A percentile compares a stretch with the other conserved stretches of the same genome.
These are phyloP conservation scores for Chrysosphaeria jannelii DNA, from an alignment of 2,329 filamentous ascomycete genomes.

Conservation along the genomic window DNA sequence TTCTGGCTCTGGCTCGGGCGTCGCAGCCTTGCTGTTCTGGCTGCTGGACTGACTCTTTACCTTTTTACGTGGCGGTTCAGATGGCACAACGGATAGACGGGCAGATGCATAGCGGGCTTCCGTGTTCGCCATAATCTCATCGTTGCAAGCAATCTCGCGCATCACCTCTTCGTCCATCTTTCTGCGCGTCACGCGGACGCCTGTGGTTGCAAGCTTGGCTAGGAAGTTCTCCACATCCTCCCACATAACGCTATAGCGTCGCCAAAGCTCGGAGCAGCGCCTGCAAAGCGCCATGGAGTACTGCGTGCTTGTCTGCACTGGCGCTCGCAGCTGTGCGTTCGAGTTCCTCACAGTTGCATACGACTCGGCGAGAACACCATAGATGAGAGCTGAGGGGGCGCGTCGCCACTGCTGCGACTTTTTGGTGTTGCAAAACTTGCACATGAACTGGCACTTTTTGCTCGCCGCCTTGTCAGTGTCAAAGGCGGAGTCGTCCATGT, in stretches of 20 bases:
- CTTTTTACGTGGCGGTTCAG: constrained; percentile 33
- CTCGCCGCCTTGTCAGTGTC: constrained; percentile 57
- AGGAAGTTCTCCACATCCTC: constrained; percentile 76
- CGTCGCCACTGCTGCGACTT: constrained; percentile 72
- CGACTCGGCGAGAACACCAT: constrained; percentile 16
- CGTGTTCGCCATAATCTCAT: constrained; percentile 23
- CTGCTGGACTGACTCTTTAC: constrained; percentile 15
- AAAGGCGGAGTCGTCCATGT: constrained; percentile 83
- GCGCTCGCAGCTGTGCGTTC: constrained; percentile 47
- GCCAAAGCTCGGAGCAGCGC: constrained; percentile 77
- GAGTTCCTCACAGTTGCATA: constrained; percentile 27
- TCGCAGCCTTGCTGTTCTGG: neutral
- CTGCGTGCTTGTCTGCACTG: constrained; percentile 11
- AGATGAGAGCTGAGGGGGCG: constrained; percentile 33
- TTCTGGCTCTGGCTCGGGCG: neutral
- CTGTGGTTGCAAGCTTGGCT: constrained; percentile 56
- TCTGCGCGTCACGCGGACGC: constrained; percentile 59
- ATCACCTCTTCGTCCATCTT: constrained; percentile 77
- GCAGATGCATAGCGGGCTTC: constrained; percentile 4
- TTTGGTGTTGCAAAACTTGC: constrained; percentile 70
- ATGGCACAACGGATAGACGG: no score
- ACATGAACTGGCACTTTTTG: constrained; percentile 62
- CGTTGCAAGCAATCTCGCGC: constrained; percentile 35
- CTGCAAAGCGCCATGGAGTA: constrained; percentile 63
- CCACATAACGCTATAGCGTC: constrained; percentile 85